Base-by-base conservation (phyloP, 768 basidiomycete genomes). In the Trametes sanguinea region DNA sequence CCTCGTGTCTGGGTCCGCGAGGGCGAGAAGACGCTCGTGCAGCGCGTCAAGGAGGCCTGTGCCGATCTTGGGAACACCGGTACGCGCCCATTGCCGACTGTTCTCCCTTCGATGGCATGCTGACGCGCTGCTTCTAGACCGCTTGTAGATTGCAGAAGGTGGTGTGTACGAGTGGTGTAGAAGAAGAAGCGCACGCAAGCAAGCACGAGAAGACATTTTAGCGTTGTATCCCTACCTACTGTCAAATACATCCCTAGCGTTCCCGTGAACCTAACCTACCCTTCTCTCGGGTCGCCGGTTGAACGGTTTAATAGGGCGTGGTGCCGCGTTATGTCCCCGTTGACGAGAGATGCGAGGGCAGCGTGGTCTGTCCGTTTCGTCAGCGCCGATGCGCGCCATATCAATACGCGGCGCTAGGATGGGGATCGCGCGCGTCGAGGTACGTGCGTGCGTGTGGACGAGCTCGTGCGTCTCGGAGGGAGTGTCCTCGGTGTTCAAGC, bases 1-100 rank as follows among this genome's bases (percentile, higher is more conserved):
- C 95, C 95, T 52, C 92, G 96, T 81, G 89, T 95, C 62, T 99
- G 96, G 96, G 94, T 99, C 53, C 92, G 96, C 71, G 94, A 97
- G 78, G 95, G 95, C 67, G 95, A 98, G 82, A 95, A 95, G 86
- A 96, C 94, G 17, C 84, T 98, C 67, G 50, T 75, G 51, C 83
- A 75, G 64, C 93, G 96, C 72, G 93, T 97, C 79, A 92, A 94
- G 78, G 89, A 91, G 75, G 95, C 96, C n/a, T 95, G 94, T 78
- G 68, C 75, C 45, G 96, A 99, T 77, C 84, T 99, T 62, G 92
- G 89, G 67, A 93, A 86, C 73, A 75, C 79, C 60, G 68, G 84
- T 84, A 63, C 69, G 81, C 79, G 32, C 29, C 22, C 27, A 32
- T 43, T 10, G 13, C 42, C n/a, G 6, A 6, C 51, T 13, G 3